Evolutionary conservation across 1,284 basidiomycete genomes (phyloP), one percentile per base, ranked within the genome.

Genomic region (Ganoderma meredithae): DNA sequence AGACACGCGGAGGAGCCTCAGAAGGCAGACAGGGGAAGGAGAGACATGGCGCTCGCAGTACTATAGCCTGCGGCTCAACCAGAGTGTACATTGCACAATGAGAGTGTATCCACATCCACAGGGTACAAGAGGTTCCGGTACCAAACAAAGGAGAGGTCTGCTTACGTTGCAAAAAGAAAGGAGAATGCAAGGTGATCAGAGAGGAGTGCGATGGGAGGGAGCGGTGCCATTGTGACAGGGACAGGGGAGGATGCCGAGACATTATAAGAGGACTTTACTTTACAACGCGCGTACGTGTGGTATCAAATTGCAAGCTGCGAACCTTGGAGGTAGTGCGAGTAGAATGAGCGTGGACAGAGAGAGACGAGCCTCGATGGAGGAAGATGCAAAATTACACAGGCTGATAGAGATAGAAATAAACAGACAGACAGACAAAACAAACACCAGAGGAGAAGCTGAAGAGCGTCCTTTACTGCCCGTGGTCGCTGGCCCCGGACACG

Each of bases 361-460:
- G 17, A 9, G 6, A 44, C 33, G 43, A 19, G 47, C 47, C 15
- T 39, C 58, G 43, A 44, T n/a, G 44, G n/a, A 12, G n/a, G 22
- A 27, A 27, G 49, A 17, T 56, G 49, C 47, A 25, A 31, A 44
- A 67, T 67, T 70, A 70, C 66, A 70, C 43, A 10, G 39, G 60
- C 53, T 68, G 63, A 65, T 68, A 70, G 61, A 53, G 17, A 67
- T 59, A 64, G 60, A 69, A 68, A 65, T 62, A 62, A 59, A 61
- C 43, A 60, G 44, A 59, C 36, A 44, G 53, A 27, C 33, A 44
- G 40, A 41, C 8, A 33, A 55, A 41, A 44, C 10, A 41, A 55
- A 55, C 9, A 49, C 52, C 60, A 40, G 25, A 31, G 44, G 31
- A 41, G 47, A 40, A 43, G 39, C 12, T 22, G 47, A 49, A 33